Percentiles rank a stretch among this genome's conserved stretches.
phyloP scores from a whole-genome alignment of 805 yeast species.

The Ogataea angusta region DNA sequence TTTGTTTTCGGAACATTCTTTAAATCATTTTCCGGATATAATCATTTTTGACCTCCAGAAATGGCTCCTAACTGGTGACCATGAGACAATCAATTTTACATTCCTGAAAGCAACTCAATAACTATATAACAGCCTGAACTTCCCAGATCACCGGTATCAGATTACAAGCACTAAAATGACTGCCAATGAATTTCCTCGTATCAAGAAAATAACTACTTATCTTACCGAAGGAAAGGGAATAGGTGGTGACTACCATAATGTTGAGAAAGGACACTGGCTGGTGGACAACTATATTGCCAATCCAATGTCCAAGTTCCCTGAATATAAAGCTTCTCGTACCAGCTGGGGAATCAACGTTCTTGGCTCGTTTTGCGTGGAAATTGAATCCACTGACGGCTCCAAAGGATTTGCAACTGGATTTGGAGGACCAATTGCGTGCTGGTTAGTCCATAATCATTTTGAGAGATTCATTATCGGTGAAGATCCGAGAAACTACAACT shows the following conservation, averaged over 20 bases:
- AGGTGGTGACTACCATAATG: constrained; percentile 53
- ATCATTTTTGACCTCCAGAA: background rate
- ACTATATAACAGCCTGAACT: background rate
- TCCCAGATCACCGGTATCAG: background rate
- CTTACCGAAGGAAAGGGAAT: constrained; percentile 42
- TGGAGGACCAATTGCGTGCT: constrained; percentile 50
- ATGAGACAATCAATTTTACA: background rate
- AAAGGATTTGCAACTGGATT: constrained; percentile 51
- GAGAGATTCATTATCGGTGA: constrained; percentile 43
- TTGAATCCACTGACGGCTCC: constrained; percentile 47
- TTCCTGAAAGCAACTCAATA: background rate
- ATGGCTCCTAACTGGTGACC: background rate
- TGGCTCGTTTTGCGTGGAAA: constrained; percentile 48
- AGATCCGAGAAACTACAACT: constrained; percentile 45
- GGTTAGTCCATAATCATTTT: constrained; percentile 46
- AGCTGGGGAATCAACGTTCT: constrained; percentile 51
- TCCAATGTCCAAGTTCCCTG: constrained; percentile 48
- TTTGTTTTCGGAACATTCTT: background rate
- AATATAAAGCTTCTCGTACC: constrained; percentile 42
- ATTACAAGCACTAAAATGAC: constrained; percentile 16
- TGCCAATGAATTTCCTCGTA: constrained; percentile 39
- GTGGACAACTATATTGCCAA: constrained; percentile 45
- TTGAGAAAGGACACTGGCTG: constrained; percentile 47
- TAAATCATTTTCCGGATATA: background rate
- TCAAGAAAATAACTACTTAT: constrained; percentile 41